Percentiles rank a stretch among this genome's conserved stretches.
Evolutionary conservation across 2,329 filamentous ascomycete species (phyloP).

Genomic region (Ophiognomonia clavigignenti-juglandacearum): DNA sequence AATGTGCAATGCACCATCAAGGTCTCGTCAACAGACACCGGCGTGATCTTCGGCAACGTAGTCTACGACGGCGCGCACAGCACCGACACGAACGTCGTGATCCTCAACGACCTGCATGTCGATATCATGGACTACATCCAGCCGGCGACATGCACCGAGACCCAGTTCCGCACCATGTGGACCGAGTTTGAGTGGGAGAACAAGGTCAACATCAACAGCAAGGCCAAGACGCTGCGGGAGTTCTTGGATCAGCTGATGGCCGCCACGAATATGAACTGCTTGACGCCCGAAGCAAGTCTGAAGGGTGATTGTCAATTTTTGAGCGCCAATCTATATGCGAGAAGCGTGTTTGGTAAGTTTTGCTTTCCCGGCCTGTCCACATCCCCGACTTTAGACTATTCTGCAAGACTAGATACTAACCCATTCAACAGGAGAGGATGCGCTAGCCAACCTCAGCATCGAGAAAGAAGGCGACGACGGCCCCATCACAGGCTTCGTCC

Average conservation of each 20-base stretch:
- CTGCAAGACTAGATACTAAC: conserved; percentile 1
- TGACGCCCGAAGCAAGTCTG: conserved; percentile 92
- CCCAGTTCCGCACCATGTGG: conserved; percentile 99
- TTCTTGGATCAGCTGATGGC: conserved; percentile 96
- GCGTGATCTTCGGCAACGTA: conserved; percentile 97
- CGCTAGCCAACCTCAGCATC: conserved; percentile 92
- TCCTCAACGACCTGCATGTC: conserved; percentile 95
- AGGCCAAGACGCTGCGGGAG: conserved; percentile 83
- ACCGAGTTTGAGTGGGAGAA: conserved; percentile 99
- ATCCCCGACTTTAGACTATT: conserved; percentile 7
- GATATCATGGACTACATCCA: conserved; percentile 99
- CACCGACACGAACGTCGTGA: conserved; percentile 93
- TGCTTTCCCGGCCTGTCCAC: background rate
- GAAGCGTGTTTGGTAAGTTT: conserved; percentile 92
- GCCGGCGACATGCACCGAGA: conserved; percentile 92
- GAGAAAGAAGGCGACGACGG: conserved; percentile 96
- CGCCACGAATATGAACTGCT: conserved; percentile 96
- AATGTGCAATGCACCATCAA: conserved; percentile 99
- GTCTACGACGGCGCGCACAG: conserved; percentile 93
- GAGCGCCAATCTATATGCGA: conserved; percentile 92
- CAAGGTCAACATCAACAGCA: conserved; percentile 99
- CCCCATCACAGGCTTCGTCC: conserved; percentile 92
- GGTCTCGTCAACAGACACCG: conserved; percentile 95
- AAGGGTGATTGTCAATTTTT: conserved; percentile 98
- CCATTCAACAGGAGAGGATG: conserved; percentile 75